phyloP scores from a whole-genome alignment of 108 stramenopile genomes.

The Pseudonitzschia multiseries region DNA sequence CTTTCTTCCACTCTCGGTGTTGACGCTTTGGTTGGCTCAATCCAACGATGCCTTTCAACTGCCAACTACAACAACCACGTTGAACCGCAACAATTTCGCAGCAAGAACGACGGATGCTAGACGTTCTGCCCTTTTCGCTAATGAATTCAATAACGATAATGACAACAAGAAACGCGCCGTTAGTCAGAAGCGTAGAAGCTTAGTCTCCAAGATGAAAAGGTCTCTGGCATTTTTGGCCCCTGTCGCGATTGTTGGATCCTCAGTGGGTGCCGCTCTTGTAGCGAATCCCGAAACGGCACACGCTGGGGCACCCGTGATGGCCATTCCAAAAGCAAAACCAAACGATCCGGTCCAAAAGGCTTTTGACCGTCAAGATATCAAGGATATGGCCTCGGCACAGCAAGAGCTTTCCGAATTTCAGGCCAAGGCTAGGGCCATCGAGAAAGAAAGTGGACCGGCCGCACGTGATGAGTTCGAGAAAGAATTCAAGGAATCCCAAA shows the following conservation, averaged over 20 bases:
- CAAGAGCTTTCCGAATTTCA: slow-evolving; percentile 37
- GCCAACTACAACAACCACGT: neutral
- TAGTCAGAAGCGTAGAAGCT: neutral
- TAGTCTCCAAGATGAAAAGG: slow-evolving; percentile 17
- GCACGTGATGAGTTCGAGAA: slow-evolving; percentile 65
- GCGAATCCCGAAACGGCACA: slow-evolving; percentile 30
- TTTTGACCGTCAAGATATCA: slow-evolving; percentile 28
- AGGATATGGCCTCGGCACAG: slow-evolving; percentile 38
- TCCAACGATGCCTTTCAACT: slow-evolving; percentile 8
- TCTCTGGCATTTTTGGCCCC: slow-evolving; percentile 17
- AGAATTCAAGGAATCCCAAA: slow-evolving; percentile 49
- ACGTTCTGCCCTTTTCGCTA: neutral
- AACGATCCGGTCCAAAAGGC: slow-evolving; percentile 60
- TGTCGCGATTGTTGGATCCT: slow-evolving; percentile 23
- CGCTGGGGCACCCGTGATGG: slow-evolving; percentile 76
- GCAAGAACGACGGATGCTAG: slow-evolving; percentile 1
- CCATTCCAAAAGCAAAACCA: slow-evolving; percentile 53
- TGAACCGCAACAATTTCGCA: neutral
- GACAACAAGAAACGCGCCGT: slow-evolving; percentile 2
- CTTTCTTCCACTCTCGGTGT: slow-evolving; percentile 7
- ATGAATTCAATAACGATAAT: neutral
- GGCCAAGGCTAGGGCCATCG: slow-evolving; percentile 62
- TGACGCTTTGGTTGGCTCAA: slow-evolving; percentile 13
- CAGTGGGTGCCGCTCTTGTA: neutral
- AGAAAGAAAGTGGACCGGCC: slow-evolving; percentile 48